phyloP scores from a whole-genome alignment of 2,329 filamentous ascomycete species.

The Ilyonectria robusta region DNA sequence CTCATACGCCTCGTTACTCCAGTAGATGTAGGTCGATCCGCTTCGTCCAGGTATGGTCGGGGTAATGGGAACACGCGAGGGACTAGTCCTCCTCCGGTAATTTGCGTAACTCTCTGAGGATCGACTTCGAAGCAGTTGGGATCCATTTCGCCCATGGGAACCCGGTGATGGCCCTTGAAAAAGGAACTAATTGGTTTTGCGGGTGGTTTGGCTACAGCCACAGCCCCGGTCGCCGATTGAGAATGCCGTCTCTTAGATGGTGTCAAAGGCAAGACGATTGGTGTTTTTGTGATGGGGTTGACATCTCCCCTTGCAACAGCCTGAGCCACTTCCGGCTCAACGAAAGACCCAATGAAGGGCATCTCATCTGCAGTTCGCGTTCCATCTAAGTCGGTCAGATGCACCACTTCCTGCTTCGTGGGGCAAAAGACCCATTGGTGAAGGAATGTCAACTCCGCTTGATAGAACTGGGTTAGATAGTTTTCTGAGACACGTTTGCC shows the following conservation, averaged over 20 bases:
- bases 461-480: conserved; percentile 85
- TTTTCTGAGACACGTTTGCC: conserved; percentile 87
- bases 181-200: conserved; percentile 69
- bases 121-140: conserved; percentile 72
- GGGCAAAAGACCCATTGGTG: conserved; percentile 97
- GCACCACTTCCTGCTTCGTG: conserved; percentile 76
- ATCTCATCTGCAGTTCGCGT: conserved; percentile 78
- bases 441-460: conserved; percentile 92
- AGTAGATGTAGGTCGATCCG: conserved; percentile 39
- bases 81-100: conserved; percentile 64
- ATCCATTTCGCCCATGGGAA: conserved; percentile 75
- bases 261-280: conserved; percentile 61
- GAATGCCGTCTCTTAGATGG: conserved; percentile 61
- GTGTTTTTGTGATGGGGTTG: conserved; percentile 89
- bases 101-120: conserved; percentile 60
- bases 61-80: conserved; percentile 72
- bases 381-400: conserved; percentile 77
- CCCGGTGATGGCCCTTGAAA: conserved; percentile 65
- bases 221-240: conserved; percentile 47
- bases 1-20: conserved; percentile 32
- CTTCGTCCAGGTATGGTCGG: conserved; percentile 66
- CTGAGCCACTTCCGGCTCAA: conserved; percentile 78
- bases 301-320: conserved; percentile 86
- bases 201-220: conserved; percentile 45
- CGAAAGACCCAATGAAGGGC: conserved; percentile 83